A percentile compares a stretch with the other conserved stretches of the same genome.
phyloP scores from a whole-genome alignment of 2,329 filamentous ascomycete species.

The Aspergillus sergii region DNA sequence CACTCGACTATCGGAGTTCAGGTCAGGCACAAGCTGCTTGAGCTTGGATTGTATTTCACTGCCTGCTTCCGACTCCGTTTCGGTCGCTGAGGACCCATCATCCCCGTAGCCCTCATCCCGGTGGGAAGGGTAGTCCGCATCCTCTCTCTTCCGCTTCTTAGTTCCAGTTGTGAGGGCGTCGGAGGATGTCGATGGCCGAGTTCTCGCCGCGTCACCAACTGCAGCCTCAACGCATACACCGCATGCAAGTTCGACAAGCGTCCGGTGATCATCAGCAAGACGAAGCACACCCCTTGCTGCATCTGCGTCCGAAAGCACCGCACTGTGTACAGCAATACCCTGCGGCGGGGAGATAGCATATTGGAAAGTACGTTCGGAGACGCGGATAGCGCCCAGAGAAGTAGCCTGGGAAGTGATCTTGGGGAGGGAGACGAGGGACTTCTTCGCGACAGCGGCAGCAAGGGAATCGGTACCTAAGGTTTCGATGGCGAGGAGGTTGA shows the following conservation, averaged over 20 bases:
- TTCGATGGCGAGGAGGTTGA: constrained; percentile 71
- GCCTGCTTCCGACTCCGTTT: constrained; percentile 25
- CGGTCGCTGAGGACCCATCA: constrained; percentile 34
- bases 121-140: constrained; percentile 13
- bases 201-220: constrained; percentile 34
- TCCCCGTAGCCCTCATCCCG: constrained; percentile 40
- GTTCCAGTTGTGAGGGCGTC: constrained; percentile 14
- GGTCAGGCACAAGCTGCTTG: constrained; percentile 62
- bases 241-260: constrained; percentile 83
- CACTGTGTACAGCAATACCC: constrained; percentile 56
- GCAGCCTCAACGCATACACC: constrained; percentile 70
- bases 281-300: constrained; percentile 76
- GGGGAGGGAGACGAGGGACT: constrained; percentile 64
- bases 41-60: constrained; percentile 48
- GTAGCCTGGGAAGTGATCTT: constrained; percentile 76
- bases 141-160: constrained; percentile 34
- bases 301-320: constrained; percentile 73
- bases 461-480: constrained; percentile 74
- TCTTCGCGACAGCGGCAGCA: constrained; percentile 57
- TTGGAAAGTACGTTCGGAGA: constrained; percentile 68
- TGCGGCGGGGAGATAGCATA: constrained; percentile 56
- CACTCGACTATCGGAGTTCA: constrained; percentile 69
- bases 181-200: constrained; percentile 10
- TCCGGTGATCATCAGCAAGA: constrained; percentile 78
- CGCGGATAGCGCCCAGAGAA: constrained; percentile 71